phyloP scores from a whole-genome alignment of 805 yeast genomes.

The Ascoidea asiatica region DNA sequence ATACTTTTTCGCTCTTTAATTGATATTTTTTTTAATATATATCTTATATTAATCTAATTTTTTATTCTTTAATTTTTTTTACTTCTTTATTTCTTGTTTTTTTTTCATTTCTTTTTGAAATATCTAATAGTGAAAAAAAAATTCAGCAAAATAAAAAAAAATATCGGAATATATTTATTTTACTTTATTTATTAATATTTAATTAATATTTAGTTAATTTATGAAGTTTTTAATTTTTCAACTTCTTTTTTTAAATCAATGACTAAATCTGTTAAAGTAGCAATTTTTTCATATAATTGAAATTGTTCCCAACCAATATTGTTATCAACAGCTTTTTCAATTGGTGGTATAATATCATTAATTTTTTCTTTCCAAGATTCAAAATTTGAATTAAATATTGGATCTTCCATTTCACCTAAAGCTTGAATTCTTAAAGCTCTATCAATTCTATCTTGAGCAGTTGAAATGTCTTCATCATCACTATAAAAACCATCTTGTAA shows the following conservation, averaged over 20 bases:
- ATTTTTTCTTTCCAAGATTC: constrained; percentile 37
- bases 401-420: constrained; percentile 56
- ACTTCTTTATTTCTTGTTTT: too few species aligned
- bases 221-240: neutral
- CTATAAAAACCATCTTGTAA: constrained; percentile 17
- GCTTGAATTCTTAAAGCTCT: constrained; percentile 35
- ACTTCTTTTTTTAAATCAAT: constrained; percentile 11
- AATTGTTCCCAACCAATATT: constrained; percentile 58
- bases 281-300: constrained; percentile 38
- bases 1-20: too few species aligned
- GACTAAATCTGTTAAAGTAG: constrained; percentile 15
- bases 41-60: too few species aligned
- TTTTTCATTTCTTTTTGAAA: too few species aligned
- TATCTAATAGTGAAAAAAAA: too few species aligned
- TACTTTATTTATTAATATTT: too few species aligned
- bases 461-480: constrained; percentile 18
- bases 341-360: constrained; percentile 41
- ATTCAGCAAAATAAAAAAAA: too few species aligned
- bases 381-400: constrained; percentile 43
- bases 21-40: too few species aligned
- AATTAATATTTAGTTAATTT: too few species aligned
- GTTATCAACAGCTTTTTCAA: constrained; percentile 33
- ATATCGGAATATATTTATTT: too few species aligned
- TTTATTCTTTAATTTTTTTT: too few species aligned
- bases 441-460: constrained; percentile 18